Percentiles rank a stretch among this genome's conserved stretches.
Conservation (phyloP, 495 filamentous ascomycete genomes). For the Podospora appendiculata region DNA sequence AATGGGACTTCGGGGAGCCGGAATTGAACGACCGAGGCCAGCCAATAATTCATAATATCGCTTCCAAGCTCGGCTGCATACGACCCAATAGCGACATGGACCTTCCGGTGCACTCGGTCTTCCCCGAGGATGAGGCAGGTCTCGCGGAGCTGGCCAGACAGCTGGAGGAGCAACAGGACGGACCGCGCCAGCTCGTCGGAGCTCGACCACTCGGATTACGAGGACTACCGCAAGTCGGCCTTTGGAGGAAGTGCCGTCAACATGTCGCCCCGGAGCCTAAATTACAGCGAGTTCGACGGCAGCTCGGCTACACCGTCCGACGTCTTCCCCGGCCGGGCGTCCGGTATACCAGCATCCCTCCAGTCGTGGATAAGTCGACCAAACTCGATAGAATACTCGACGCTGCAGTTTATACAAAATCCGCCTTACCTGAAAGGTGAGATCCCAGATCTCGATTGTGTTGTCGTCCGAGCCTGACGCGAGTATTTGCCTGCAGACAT, state of each 20-base stretch:
- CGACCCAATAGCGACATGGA: slow-evolving; percentile 47
- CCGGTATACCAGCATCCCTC: slow-evolving; percentile 9
- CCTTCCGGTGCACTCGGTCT: slow-evolving; percentile 42
- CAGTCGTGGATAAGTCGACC: slow-evolving; percentile 28
- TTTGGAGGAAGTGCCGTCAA: slow-evolving; percentile 29
- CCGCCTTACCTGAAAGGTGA: slow-evolving; percentile 25
- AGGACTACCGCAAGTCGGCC: slow-evolving; percentile 39
- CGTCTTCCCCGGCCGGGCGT: slow-evolving; percentile 24
- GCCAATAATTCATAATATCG: slow-evolving; percentile 50
- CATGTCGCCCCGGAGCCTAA: slow-evolving; percentile 39
- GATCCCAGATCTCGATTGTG: too few relatives aligned
- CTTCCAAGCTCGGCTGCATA: slow-evolving; percentile 49
- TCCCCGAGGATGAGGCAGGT: slow-evolving; percentile 46
- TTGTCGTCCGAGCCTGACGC: too few relatives aligned
- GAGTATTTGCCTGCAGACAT: too few relatives aligned
- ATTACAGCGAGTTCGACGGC: slow-evolving; percentile 35
- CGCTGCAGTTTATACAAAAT: slow-evolving; percentile 14
- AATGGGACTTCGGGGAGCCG: slow-evolving; percentile 48
- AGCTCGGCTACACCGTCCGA: slow-evolving; percentile 17
- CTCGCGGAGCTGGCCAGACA: slow-evolving; percentile 42
- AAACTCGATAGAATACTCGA: slow-evolving; percentile 21
- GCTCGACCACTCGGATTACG: slow-evolving; percentile 44
- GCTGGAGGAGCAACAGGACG: slow-evolving; percentile 34
- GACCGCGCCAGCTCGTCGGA: slow-evolving; percentile 46
- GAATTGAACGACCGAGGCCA: slow-evolving; percentile 49